Percentiles rank a stretch among this genome's conserved stretches.
Conservation (phyloP, 441 rosid genomes). For the Gossypium gossypioides region DNA sequence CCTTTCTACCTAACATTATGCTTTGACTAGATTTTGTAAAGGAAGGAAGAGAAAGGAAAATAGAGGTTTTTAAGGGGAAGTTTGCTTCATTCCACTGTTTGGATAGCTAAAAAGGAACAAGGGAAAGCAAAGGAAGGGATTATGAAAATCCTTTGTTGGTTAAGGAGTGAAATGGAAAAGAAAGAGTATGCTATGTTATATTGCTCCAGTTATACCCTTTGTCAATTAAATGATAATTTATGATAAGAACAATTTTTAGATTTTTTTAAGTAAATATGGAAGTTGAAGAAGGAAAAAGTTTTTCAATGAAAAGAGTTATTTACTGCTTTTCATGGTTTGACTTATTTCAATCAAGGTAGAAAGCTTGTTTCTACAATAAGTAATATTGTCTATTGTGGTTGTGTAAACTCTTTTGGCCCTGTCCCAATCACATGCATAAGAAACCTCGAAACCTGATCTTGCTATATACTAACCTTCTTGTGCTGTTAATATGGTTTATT, state of each 20-base stretch:
- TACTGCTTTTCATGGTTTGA: background rate
- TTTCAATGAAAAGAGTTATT: background rate
- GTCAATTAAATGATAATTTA: background rate
- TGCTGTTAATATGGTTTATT: constrained; percentile 13
- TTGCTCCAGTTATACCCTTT: background rate
- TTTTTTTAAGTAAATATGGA: background rate
- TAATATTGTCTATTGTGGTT: background rate
- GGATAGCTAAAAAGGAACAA: background rate
- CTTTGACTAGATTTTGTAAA: background rate
- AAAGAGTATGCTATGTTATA: background rate
- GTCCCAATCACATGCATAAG: background rate
- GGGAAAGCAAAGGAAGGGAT: background rate
- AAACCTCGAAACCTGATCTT: background rate
- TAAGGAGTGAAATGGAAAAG: background rate
- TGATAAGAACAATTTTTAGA: background rate
- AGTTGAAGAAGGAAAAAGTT: background rate
- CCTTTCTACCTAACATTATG: background rate
- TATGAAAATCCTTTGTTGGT: background rate
- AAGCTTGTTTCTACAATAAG: background rate
- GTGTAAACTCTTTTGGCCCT: background rate
- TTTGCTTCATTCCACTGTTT: background rate
- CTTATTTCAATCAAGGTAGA: background rate
- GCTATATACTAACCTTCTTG: constrained; percentile 2
- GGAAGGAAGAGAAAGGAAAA: background rate
- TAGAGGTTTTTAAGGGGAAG: background rate